Conservation (phyloP, 2,329 filamentous ascomycete species). For the Cytospora leucostoma region DNA sequence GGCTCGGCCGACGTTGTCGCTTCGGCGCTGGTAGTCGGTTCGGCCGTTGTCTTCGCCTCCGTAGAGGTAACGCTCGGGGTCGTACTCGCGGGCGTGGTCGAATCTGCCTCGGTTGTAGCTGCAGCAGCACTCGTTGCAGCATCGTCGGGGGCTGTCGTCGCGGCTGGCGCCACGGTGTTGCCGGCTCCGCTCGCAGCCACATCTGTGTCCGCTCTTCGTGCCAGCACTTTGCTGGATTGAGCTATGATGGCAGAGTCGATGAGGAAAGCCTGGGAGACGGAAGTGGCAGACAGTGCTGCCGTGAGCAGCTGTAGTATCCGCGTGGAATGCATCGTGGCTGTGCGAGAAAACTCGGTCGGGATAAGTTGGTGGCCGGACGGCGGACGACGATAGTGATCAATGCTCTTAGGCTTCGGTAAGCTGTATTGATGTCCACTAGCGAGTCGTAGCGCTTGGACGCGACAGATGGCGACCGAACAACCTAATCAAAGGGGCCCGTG, state of each 20-base stretch:
- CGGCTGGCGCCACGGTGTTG: not conserved
- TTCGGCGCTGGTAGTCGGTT: conserved; percentile 1
- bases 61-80: conserved; percentile 1
- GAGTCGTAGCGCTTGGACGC: conserved; percentile 3
- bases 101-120: not conserved
- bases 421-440: conserved; percentile 1
- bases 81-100: conserved; percentile 6
- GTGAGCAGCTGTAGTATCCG: conserved; percentile 50
- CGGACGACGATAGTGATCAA: conserved; percentile 5
- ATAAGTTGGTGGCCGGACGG: conserved; percentile 3
- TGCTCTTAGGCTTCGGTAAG: not conserved
- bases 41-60: conserved; percentile 1
- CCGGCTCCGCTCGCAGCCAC: conserved; percentile 17
- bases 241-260: conserved; percentile 35
- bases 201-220: conserved; percentile 30
- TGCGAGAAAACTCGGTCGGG: conserved; percentile 9
- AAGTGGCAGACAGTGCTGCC: conserved; percentile 50
- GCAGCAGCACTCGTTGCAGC: conserved; percentile 7
- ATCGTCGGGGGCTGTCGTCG: conserved; percentile 14
- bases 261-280: conserved; percentile 47
- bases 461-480: conserved; percentile 5
- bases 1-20: conserved; percentile 20
- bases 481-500: conserved; percentile 14
- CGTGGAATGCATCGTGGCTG: conserved; percentile 48
- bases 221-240: conserved; percentile 31